Base-by-base conservation (phyloP, 2,329 filamentous ascomycete species). In the Lecanicillium sp. region DNA sequence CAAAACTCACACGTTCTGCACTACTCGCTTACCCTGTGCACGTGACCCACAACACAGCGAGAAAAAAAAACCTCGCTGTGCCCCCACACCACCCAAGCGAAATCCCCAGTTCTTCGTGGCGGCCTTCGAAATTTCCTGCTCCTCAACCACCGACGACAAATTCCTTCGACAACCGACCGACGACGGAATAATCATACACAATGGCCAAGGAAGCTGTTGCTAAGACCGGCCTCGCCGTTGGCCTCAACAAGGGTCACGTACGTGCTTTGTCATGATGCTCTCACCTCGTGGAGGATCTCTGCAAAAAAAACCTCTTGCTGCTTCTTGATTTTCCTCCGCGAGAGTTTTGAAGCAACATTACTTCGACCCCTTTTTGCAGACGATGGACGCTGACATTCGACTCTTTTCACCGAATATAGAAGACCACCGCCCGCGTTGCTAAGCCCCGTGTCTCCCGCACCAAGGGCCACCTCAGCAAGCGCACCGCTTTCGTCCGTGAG, bases 381-480 rank as follows among this genome's bases (percentile, higher is more conserved):
- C 66, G 77, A 80, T 81, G 79, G 79, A 83, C 79, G 71, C 69
- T 77, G 74, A 77, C 74, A 61, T 61, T 72, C 69, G 71, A 58
- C 61, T 59, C 55, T 55, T 61, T 63, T 52, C 55, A 57, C 54
- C 52, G 50, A 59, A 54, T 73, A 72, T 73, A 90, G 85, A 90
- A 90, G 82, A 89, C 86, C 73, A 90, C 86, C 62, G 69, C 83
- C 63, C 82, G 88, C 68, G 84, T 86, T 66, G 71, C 74, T 70
- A 90, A 90, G 79, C 81, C 81, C 66, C 82, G 85, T 65, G 81
- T 90, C 65, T 87, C 84, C 67, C 79, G 85, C 63, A 90, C 84
- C 78, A 97, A 96, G 83, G 93, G 93, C 63, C 87, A 93, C 76
- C 78, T 95, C 68, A 94, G 87, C 79, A 95, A 95, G 85, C 85